Conservation (phyloP, 192 early-diverging fungal genomes). For the Lunasporangiospora selenospora region DNA sequence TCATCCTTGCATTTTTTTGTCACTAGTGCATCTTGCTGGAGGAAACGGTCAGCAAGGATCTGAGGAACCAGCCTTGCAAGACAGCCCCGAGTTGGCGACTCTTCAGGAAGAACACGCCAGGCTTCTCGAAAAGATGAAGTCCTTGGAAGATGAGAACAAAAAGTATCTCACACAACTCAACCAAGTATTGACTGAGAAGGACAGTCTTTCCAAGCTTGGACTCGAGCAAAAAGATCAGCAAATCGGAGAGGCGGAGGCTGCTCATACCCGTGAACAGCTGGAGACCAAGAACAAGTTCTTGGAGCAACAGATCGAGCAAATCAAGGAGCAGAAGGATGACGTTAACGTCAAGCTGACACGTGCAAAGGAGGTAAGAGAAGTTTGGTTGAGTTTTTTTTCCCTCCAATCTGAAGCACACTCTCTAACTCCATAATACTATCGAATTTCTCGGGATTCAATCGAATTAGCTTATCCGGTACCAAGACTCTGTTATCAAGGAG, state of each 20-base stretch:
- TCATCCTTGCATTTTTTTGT: background rate
- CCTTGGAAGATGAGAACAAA: slow-evolving; percentile 36
- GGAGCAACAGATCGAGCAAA: slow-evolving; percentile 45
- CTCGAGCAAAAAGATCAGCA: slow-evolving; percentile 61
- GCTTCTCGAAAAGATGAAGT: slow-evolving; percentile 27
- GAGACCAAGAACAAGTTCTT: slow-evolving; percentile 40
- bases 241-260: slow-evolving; percentile 24
- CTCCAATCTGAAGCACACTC: slow-evolving; percentile 16
- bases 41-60: slow-evolving; percentile 19
- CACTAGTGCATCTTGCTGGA: slow-evolving; percentile 31
- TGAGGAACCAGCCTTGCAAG: slow-evolving; percentile 30
- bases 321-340: slow-evolving; percentile 24
- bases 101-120: slow-evolving; percentile 51
- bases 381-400: background rate
- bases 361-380: slow-evolving; percentile 21
- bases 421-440: no score
- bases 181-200: slow-evolving; percentile 64
- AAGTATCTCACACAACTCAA: slow-evolving; percentile 56
- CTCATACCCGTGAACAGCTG: slow-evolving; percentile 38
- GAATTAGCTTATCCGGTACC: slow-evolving; percentile 59
- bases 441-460: no score
- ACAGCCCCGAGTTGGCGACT: slow-evolving; percentile 14
- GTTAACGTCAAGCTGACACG: slow-evolving; percentile 26
- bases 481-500: slow-evolving; percentile 49
- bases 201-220: slow-evolving; percentile 52